These are phyloP conservation scores for Aspergillus pseudoterreus DNA, from an alignment of 2,329 filamentous ascomycete genomes.

Conservation along the genomic window DNA sequence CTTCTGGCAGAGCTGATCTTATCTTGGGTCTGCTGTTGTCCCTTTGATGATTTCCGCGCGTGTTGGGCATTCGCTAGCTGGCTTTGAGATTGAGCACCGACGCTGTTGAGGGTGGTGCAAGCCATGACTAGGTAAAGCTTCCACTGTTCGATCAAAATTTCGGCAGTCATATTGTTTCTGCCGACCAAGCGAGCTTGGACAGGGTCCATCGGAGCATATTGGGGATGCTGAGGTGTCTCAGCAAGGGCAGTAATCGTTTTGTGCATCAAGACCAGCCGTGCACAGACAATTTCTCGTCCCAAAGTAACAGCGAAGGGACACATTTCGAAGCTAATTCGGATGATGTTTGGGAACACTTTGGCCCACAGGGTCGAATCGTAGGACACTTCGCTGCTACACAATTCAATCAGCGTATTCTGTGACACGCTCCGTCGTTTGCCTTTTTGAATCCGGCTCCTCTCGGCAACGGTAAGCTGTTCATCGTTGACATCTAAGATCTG, in stretches of 20 bases:
- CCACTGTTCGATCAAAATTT: constrained; percentile 93
- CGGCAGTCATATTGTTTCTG: constrained; percentile 65
- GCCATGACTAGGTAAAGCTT: constrained; percentile 96
- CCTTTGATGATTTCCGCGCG: constrained; percentile 72
- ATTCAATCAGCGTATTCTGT: constrained; percentile 82
- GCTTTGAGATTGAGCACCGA: constrained; percentile 61
- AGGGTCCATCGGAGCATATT: constrained; percentile 32
- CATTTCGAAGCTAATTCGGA: constrained; percentile 83
- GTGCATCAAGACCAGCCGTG: constrained; percentile 89
- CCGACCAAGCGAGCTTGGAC: constrained; percentile 36
- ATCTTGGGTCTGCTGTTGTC: constrained; percentile 61
- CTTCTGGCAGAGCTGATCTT: constrained; percentile 85
- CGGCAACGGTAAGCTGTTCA: constrained; percentile 76
- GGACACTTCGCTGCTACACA: constrained; percentile 91
- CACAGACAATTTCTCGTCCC: constrained; percentile 87
- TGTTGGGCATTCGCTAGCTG: constrained; percentile 67
- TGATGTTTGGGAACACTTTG: constrained; percentile 94
- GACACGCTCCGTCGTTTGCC: constrained; percentile 81
- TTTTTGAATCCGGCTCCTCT: constrained; percentile 85
- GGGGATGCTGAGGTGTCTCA: constrained; percentile 61
- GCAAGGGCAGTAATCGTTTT: constrained; percentile 74
- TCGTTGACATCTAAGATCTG: constrained; percentile 91
- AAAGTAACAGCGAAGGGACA: constrained; percentile 90
- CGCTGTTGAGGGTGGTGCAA: constrained; percentile 87
- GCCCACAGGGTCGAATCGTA: constrained; percentile 97